Percentiles rank a stretch among this genome's conserved stretches.
These are phyloP conservation scores for Rhizopogon parksii DNA, from an alignment of 1,284 basidiomycete species.

Conservation along the genomic window DNA sequence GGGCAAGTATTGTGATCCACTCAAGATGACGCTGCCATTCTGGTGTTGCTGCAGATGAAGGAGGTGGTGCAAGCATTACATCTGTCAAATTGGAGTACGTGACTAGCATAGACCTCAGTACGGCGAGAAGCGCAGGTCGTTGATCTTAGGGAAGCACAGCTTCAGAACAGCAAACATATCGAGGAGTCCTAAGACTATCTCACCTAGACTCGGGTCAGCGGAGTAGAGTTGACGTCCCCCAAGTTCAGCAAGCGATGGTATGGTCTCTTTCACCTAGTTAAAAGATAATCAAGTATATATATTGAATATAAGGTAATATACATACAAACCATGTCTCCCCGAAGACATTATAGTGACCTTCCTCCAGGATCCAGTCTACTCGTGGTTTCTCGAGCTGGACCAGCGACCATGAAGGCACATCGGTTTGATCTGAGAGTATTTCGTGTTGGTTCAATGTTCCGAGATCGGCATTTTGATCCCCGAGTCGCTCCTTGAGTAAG, in stretches of 20 bases:
- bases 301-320: slow-evolving; percentile 13
- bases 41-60: slow-evolving; percentile 42
- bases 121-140: slow-evolving; percentile 58
- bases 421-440: slow-evolving; percentile 55
- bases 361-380: slow-evolving; percentile 75
- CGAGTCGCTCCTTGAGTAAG: slow-evolving; percentile 48
- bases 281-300: slow-evolving; percentile 8
- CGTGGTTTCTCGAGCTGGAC: slow-evolving; percentile 69
- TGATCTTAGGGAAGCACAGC: slow-evolving; percentile 41
- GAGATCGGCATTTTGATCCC: slow-evolving; percentile 31
- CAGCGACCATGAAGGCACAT: slow-evolving; percentile 68
- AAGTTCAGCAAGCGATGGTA: slow-evolving; percentile 62
- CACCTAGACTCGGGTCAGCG: slow-evolving; percentile 57
- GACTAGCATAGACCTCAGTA: slow-evolving; percentile 63
- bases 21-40: slow-evolving; percentile 68
- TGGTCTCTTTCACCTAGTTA: slow-evolving; percentile 63
- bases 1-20: slow-evolving; percentile 69
- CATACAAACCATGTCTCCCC: slow-evolving; percentile 78
- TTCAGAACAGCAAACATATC: slow-evolving; percentile 8
- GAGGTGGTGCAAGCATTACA: slow-evolving; percentile 57
- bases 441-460: slow-evolving; percentile 47
- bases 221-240: slow-evolving; percentile 72
- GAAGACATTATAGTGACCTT: slow-evolving; percentile 65
- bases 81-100: slow-evolving; percentile 62
- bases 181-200: slow-evolving; percentile 15